Base-by-base conservation (phyloP, 306 rosid species). In the Begonia peltatifolia region DNA sequence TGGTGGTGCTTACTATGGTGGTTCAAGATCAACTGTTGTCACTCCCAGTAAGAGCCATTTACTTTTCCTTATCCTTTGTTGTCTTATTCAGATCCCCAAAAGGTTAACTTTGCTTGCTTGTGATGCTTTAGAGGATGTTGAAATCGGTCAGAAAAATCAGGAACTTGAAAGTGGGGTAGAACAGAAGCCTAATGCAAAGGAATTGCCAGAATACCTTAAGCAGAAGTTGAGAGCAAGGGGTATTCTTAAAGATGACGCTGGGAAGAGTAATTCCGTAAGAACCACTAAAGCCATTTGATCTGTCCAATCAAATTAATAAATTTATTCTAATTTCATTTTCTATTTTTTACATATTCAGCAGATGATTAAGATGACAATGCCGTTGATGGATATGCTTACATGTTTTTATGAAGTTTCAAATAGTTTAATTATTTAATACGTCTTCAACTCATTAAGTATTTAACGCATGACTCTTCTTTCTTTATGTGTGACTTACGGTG, bases 211-310 rank as follows among this genome's bases (percentile, higher is more conserved):
- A 61, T 89, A 76, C 76, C 97, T 84, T 61, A 76, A 82, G 72
- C 82, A 82, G 79, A 89, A 73, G 84, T 64, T 89, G 76, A 78
- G 61, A 74, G 93, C 94, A 48, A 74, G 97, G 72, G 97, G 97
- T 53, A 82, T 89, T 68, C 84, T 89, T 52, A 78, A 76, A 66
- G 87, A 82, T 10, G 68, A 74, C 59, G 59, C 64, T 30, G 64
- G 48, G 35, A 44, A 75, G 14, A 44, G 51, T 30, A 55, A 64
- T 51, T 22, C 52, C 50, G 95, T 80, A 82, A 79, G 88, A 54
- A 57, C 62, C 52, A 38, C 58, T 54, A 18, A 43, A 53, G 44
- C 50, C 56, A 53, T 16, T 59, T 54, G 58, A 44, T 51, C 44
- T 36, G 47, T 56, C 57, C 46, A 58, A 48, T 18, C 47, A 36